Percentiles rank a stretch among this genome's conserved stretches.
Conservation (phyloP, 768 basidiomycete species). For the Scleroderma bovista region DNA sequence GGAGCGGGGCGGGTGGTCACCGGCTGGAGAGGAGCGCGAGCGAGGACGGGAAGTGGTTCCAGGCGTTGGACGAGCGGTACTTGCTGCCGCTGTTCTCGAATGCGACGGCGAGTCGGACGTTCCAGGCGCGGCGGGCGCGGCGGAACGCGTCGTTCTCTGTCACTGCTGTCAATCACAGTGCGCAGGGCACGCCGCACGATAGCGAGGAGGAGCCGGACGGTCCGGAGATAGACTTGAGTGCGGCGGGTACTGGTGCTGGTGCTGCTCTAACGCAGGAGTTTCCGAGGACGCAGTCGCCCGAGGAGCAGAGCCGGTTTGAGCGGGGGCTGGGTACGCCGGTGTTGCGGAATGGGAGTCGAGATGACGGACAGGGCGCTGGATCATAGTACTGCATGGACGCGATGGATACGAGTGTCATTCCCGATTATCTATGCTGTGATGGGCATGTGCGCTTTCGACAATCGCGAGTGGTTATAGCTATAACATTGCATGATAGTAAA, state of each 20-base stretch:
- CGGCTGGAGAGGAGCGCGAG: constrained; percentile 21
- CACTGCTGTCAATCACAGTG: constrained; percentile 17
- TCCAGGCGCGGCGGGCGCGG: constrained; percentile 72
- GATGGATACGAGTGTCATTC: neutral
- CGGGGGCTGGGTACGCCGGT: constrained; percentile 62
- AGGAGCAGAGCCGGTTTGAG: constrained; percentile 53
- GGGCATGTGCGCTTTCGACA: too few species aligned
- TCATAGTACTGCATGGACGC: too few species aligned
- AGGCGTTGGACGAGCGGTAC: constrained; percentile 90
- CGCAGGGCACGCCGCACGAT: constrained; percentile 28
- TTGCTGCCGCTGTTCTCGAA: constrained; percentile 90
- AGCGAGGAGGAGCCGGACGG: constrained; percentile 38
- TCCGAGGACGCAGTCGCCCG: constrained; percentile 19
- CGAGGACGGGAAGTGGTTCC: constrained; percentile 94
- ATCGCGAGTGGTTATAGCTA: too few species aligned
- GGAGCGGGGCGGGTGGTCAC: constrained; percentile 1
- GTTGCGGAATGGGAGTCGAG: constrained; percentile 42
- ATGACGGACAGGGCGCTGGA: constrained; percentile 12
- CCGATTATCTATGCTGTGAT: neutral
- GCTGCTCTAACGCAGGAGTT: constrained; percentile 11
- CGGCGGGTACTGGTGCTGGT: constrained; percentile 10
- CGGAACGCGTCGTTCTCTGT: constrained; percentile 34
- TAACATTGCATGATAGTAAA: too few species aligned
- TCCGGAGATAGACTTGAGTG: constrained; percentile 42
- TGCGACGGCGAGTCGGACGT: constrained; percentile 81